Conservation (phyloP, 2,329 filamentous ascomycete species). For the Cadophora luteo-olivacea region DNA sequence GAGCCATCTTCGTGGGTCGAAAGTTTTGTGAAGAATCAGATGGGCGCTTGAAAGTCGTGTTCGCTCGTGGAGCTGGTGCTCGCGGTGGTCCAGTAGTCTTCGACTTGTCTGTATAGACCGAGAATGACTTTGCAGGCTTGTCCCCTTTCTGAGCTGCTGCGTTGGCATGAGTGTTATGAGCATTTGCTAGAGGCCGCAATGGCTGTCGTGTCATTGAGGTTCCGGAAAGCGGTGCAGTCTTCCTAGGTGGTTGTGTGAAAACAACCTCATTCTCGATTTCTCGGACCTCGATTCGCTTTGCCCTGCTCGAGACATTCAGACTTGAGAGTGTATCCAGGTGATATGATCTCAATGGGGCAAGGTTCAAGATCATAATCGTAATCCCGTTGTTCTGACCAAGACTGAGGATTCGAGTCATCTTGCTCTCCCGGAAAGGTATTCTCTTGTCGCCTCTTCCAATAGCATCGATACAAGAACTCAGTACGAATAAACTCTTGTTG, state of each 20-base stretch:
- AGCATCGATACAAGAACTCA: conserved; percentile 94
- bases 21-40: conserved; percentile 41
- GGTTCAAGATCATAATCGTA: conserved; percentile 95
- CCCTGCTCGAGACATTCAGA: conserved; percentile 91
- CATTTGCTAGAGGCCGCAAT: conserved; percentile 76
- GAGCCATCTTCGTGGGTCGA: conserved; percentile 57
- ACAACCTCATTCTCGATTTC: conserved; percentile 96
- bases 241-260: conserved; percentile 75
- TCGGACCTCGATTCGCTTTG: conserved; percentile 93
- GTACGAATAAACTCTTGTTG: conserved; percentile 95
- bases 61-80: conserved; percentile 31
- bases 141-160: conserved; percentile 62
- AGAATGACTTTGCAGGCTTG: conserved; percentile 84
- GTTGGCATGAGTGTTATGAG: conserved; percentile 74
- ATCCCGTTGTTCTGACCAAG: conserved; percentile 94
- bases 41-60: conserved; percentile 46
- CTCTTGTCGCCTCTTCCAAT: conserved; percentile 78
- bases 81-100: conserved; percentile 52
- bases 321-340: conserved; percentile 94
- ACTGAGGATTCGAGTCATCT: conserved; percentile 95
- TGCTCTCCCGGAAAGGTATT: conserved; percentile 71
- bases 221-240: conserved; percentile 51
- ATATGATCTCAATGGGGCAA: conserved; percentile 89
- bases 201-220: conserved; percentile 70
- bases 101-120: conserved; percentile 80